These are phyloP conservation scores for Vishniacozyma victoriae DNA, from an alignment of 768 basidiomycete species.

Conservation along the genomic window DNA sequence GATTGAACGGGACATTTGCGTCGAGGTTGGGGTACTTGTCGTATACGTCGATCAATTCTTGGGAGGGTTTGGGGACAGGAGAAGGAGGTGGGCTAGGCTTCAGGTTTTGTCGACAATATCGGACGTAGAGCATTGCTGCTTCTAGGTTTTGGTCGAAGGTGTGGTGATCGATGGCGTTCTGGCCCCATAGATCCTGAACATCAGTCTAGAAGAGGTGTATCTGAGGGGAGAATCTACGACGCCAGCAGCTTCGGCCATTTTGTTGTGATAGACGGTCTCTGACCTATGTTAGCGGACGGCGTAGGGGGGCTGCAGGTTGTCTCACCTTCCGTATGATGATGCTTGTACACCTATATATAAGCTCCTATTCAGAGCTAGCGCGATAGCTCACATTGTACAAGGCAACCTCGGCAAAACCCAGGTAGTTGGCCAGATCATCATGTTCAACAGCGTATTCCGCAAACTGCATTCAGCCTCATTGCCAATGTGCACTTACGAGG, in stretches of 20 bases:
- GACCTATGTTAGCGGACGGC: background rate
- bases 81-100: background rate
- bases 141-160: slow-evolving; percentile 10
- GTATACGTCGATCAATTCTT: background rate
- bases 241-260: background rate
- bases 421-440: slow-evolving; percentile 10
- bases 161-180: slow-evolving; percentile 14
- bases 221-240: background rate
- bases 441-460: slow-evolving; percentile 3
- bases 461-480: background rate
- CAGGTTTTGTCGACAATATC: slow-evolving; percentile 2
- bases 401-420: slow-evolving; percentile 12
- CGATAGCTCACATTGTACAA: too few species aligned
- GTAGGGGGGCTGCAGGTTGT: background rate
- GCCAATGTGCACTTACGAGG: background rate
- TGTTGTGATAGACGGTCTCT: background rate
- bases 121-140: slow-evolving; percentile 11
- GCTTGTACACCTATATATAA: slow-evolving; percentile 10
- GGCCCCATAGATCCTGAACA: background rate
- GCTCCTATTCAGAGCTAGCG: too few species aligned
- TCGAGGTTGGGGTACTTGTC: slow-evolving; percentile 3
- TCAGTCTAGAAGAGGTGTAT: background rate
- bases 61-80: slow-evolving; percentile 4
- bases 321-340: slow-evolving; percentile 8
- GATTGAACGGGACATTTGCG: slow-evolving; percentile 3